Conservation (phyloP, 108 stramenopile genomes). For the Fistulifera solaris region DNA sequence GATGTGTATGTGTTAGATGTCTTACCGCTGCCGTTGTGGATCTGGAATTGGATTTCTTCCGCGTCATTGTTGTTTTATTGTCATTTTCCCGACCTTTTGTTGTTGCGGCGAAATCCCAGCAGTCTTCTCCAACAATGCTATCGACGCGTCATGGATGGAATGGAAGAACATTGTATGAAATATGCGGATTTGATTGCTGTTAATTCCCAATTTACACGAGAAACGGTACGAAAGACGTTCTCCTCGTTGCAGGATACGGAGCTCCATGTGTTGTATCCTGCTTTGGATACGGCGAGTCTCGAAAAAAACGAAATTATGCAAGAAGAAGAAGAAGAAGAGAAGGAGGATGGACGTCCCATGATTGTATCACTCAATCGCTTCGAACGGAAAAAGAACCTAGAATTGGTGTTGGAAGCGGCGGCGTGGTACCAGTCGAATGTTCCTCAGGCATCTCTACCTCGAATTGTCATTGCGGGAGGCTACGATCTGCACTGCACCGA, state of each 20-base stretch:
- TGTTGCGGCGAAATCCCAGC: conserved; percentile 40
- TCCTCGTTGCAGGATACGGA: conserved; percentile 19
- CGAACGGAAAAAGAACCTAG: conserved; percentile 97
- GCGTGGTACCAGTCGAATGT: conserved; percentile 17
- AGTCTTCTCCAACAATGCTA: conserved; percentile 33
- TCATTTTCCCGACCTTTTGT: conserved; percentile 97
- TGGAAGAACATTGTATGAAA: conserved; percentile 83
- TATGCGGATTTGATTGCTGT: conserved; percentile 80
- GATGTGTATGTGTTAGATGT: conserved; percentile 80
- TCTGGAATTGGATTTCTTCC: conserved; percentile 41
- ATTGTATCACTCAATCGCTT: conserved; percentile 90
- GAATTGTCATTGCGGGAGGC: conserved; percentile 90
- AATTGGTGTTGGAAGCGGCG: conserved; percentile 55
- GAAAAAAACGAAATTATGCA: background rate
- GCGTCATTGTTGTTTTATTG: conserved; percentile 91
- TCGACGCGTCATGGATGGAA: conserved; percentile 36
- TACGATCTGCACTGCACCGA: conserved; percentile 90
- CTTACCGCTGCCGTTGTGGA: conserved; percentile 80
- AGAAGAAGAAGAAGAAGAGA: conserved; percentile 10
- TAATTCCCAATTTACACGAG: conserved; percentile 89
- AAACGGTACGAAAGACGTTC: conserved; percentile 69
- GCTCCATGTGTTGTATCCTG: conserved; percentile 73
- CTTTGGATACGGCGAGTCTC: conserved; percentile 44
- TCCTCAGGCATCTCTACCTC: conserved; percentile 9
- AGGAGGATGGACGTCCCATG: conserved; percentile 6